phyloP scores from a whole-genome alignment of 441 rosid genomes.

The Dalechampia spathulata region DNA sequence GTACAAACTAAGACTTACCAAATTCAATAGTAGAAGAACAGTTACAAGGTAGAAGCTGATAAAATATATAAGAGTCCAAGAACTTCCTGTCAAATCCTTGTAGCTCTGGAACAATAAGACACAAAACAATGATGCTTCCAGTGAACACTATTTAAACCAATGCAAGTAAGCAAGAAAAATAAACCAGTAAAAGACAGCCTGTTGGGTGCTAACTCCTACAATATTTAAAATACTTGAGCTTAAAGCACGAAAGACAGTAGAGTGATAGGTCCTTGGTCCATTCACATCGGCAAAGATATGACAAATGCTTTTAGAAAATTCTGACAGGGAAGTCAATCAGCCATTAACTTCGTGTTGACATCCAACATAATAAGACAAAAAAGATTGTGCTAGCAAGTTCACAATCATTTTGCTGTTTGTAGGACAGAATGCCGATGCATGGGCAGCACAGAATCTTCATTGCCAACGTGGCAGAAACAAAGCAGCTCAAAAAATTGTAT shows the following conservation, averaged over 20 bases:
- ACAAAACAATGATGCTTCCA: conserved; percentile 13
- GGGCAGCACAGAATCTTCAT: neutral
- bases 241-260: no score
- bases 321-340: no score
- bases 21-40: conserved; percentile 71
- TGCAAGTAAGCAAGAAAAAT: neutral
- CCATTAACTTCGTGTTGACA: no score
- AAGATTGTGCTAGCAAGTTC: no score
- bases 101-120: conserved; percentile 59
- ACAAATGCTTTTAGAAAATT: no score
- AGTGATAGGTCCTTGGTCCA: no score
- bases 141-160: conserved; percentile 3
- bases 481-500: neutral
- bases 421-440: neutral
- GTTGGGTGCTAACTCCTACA: no score
- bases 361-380: no score
- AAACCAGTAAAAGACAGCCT: neutral
- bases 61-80: conserved; percentile 74
- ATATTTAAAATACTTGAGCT: no score
- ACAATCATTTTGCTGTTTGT: neutral
- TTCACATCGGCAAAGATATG: no score
- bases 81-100: conserved; percentile 68
- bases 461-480: conserved; percentile 2
- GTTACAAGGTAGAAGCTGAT: conserved; percentile 90
- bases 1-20: conserved; percentile 48